Evolutionary conservation across 441 rosid genomes (phyloP).

Genomic region (Mallotus japonicus): DNA sequence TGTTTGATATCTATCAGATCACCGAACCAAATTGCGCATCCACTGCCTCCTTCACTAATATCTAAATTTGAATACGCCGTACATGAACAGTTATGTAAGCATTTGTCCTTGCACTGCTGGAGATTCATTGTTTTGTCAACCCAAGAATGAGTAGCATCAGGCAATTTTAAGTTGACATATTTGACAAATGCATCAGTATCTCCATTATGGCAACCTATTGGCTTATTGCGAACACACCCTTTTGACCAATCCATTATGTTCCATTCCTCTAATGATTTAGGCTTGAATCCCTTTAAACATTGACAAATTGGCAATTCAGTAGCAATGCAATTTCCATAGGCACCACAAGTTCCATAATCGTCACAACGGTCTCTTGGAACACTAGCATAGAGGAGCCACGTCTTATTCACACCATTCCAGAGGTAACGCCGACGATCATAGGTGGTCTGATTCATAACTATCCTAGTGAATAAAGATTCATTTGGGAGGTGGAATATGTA

Average conservation of each 20-base stretch:
- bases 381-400: slow-evolving; percentile 5
- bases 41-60: slow-evolving; percentile 28
- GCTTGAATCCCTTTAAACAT: slow-evolving; percentile 23
- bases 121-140: slow-evolving; percentile 13
- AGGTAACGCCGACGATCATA: neutral
- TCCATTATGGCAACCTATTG: slow-evolving; percentile 8
- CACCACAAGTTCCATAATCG: slow-evolving; percentile 28
- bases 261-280: slow-evolving; percentile 10
- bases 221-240: slow-evolving; percentile 8
- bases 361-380: slow-evolving; percentile 21
- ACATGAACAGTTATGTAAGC: slow-evolving; percentile 20
- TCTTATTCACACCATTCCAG: slow-evolving; percentile 11
- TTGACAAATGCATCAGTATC: slow-evolving; percentile 11
- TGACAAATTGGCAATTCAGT: slow-evolving; percentile 14
- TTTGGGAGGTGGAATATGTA: slow-evolving; percentile 21
- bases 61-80: slow-evolving; percentile 15
- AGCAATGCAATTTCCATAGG: slow-evolving; percentile 21
- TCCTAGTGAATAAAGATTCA: slow-evolving; percentile 9
- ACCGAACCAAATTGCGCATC: slow-evolving; percentile 20
- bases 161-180: slow-evolving; percentile 1
- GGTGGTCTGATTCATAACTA: slow-evolving; percentile 17
- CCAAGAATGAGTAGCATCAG: slow-evolving; percentile 16
- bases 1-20: slow-evolving; percentile 33
- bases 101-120: slow-evolving; percentile 11
- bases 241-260: slow-evolving; percentile 7